Evolutionary conservation across 352 stramenopile species (phyloP).

Genomic region (Pythium grandisporangium): DNA sequence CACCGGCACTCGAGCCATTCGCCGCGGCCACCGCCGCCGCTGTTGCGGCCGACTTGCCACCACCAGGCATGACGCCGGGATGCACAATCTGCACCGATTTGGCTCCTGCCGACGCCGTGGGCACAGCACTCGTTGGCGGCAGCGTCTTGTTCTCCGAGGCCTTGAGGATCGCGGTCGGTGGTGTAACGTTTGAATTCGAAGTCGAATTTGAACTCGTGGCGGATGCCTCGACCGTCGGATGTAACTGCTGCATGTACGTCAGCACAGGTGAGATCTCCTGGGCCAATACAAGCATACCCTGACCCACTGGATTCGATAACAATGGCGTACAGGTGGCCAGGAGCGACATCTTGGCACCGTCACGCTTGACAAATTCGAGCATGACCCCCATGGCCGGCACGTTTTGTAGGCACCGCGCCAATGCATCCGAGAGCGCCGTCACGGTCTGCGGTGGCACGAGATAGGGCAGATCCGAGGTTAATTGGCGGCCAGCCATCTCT

Average conservation of each 20-base stretch:
- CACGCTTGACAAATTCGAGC: constrained; percentile 46
- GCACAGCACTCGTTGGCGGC: not conserved
- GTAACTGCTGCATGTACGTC: constrained; percentile 8
- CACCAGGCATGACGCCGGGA: not conserved
- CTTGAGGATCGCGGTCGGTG: too few species aligned
- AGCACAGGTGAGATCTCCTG: constrained; percentile 50
- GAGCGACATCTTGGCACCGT: constrained; percentile 50
- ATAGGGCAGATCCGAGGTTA: constrained; percentile 62
- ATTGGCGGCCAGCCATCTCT: constrained; percentile 66
- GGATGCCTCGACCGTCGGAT: too few species aligned
- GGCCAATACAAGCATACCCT: constrained; percentile 74
- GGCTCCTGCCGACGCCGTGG: not conserved
- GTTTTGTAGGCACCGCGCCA: constrained; percentile 49
- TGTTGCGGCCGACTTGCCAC: not conserved
- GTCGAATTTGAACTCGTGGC: too few species aligned
- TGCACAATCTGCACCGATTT: not conserved
- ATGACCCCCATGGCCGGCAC: constrained; percentile 37
- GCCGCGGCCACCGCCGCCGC: too few species aligned
- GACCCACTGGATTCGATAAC: constrained; percentile 59
- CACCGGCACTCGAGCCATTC: not conserved
- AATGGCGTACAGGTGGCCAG: constrained; percentile 65
- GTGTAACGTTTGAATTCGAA: too few species aligned
- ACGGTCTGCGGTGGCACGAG: constrained; percentile 51
- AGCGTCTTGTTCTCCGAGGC: too few species aligned
- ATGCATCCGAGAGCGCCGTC: constrained; percentile 40